Evolutionary conservation across 768 basidiomycete species (phyloP).

Genomic region (Rhizopogon vinicolor): DNA sequence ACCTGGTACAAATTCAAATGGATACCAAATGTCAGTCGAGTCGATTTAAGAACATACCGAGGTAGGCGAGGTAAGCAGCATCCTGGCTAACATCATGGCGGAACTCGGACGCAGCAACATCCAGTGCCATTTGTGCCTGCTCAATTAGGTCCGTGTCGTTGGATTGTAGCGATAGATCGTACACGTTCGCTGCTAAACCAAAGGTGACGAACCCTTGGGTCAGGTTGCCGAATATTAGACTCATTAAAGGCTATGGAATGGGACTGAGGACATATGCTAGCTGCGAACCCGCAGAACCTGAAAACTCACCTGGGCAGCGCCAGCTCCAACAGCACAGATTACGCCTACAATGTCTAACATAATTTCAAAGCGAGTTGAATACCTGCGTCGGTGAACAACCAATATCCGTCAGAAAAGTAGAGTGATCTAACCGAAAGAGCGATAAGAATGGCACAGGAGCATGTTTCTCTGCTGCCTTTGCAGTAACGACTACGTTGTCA

Average conservation of each 20-base stretch:
- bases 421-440: conserved; percentile 41
- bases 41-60: conserved; percentile 27
- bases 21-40: neutral
- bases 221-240: conserved; percentile 47
- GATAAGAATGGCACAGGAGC: conserved; percentile 36
- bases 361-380: conserved; percentile 68
- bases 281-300: neutral
- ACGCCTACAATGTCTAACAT: conserved; percentile 67
- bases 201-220: conserved; percentile 37
- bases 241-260: conserved; percentile 29
- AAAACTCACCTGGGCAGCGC: conserved; percentile 67
- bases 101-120: conserved; percentile 14
- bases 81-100: conserved; percentile 27
- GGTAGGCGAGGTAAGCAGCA: conserved; percentile 32
- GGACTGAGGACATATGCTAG: neutral
- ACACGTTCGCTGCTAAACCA: conserved; percentile 6
- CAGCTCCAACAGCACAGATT: conserved; percentile 65
- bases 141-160: conserved; percentile 8
- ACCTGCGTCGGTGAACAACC: conserved; percentile 39
- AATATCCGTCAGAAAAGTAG: neutral
- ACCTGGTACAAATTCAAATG: conserved; percentile 23
- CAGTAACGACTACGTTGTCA: neutral
- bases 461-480: conserved; percentile 25
- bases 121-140: conserved; percentile 7
- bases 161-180: conserved; percentile 1